phyloP scores from a whole-genome alignment of 2,329 filamentous ascomycete species.

The Claviceps capensis region DNA sequence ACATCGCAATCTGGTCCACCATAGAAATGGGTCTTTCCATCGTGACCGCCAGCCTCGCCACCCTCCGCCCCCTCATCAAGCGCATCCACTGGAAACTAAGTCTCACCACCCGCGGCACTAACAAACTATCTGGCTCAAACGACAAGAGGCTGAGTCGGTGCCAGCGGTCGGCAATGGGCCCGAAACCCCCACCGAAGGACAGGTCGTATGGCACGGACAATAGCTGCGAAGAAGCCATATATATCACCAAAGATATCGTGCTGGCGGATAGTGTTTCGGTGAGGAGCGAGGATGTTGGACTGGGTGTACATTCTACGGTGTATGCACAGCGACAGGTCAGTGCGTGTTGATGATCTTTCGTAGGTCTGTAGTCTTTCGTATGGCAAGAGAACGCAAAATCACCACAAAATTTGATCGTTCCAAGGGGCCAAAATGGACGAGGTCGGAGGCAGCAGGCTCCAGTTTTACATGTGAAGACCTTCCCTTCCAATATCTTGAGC shows the following conservation, averaged over 20 bases:
- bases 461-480: no score
- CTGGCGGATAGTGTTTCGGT: not conserved
- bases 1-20: slow-evolving; percentile 35
- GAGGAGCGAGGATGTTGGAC: not conserved
- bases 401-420: no score
- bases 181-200: not conserved
- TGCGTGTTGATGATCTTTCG: no score
- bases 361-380: no score
- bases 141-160: not conserved
- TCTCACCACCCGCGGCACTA: slow-evolving; percentile 8
- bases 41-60: slow-evolving; percentile 32
- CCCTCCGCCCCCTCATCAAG: slow-evolving; percentile 30
- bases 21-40: slow-evolving; percentile 34
- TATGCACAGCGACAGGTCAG: not conserved
- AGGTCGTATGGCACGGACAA: not conserved
- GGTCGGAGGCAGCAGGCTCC: no score
- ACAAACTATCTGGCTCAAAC: not conserved
- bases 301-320: not conserved
- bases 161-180: not conserved
- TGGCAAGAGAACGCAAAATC: no score
- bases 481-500: no score
- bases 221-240: not conserved
- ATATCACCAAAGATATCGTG: not conserved
- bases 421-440: no score
- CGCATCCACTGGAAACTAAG: slow-evolving; percentile 17